Evolutionary conservation across 2,329 filamentous ascomycete species (phyloP), one percentile per base, ranked within the genome.

Genomic region (Aspergillus melleus): DNA sequence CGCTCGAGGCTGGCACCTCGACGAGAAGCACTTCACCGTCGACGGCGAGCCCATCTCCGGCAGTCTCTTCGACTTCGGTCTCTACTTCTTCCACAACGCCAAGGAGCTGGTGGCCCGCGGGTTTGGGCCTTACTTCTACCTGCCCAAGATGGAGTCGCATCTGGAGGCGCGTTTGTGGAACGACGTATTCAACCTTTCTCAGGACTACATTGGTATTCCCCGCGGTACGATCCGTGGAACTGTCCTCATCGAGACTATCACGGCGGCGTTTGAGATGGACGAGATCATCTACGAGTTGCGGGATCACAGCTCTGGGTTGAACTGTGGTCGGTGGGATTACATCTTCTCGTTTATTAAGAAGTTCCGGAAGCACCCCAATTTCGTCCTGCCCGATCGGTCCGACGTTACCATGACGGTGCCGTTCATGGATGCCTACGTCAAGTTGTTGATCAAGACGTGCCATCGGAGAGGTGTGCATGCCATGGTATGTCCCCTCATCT

Each of bases 341-440:
- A 98, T 99, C 81, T 99, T 99, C 85, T 95, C 90, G 77, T 92
- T 94, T 74, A 98, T 99, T 84, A 99, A 99, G 86, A 96, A 96
- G 80, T 96, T 98, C 90, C 91, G 95, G 75, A 88, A 96, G 73
- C 95, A 97, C 83, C 84, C 90, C 71, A 88, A 89, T 80, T 98
- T 98, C 75, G 88, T 98, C 59, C 88, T 99, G 20, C 95, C 95
- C 29, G 94, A 99, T 77, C 91, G 95, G 63, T 89, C 89, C 57
- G 84, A 87, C 62, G 92, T 99, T 57, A 99, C 95, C 69, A 98
- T 99, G 95, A 98, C 93, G 12, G 90, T 94, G 1, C 95, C 95
- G 12, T 99, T 99, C 81, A 98, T 99, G 95, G 87, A 98, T 69
- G 87, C 95, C 52, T 99, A 99, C 73, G 91, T 98, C 72, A 96